These are phyloP conservation scores for Neofusicoccum parvum DNA, from an alignment of 2,329 filamentous ascomycete species.

Conservation along the genomic window DNA sequence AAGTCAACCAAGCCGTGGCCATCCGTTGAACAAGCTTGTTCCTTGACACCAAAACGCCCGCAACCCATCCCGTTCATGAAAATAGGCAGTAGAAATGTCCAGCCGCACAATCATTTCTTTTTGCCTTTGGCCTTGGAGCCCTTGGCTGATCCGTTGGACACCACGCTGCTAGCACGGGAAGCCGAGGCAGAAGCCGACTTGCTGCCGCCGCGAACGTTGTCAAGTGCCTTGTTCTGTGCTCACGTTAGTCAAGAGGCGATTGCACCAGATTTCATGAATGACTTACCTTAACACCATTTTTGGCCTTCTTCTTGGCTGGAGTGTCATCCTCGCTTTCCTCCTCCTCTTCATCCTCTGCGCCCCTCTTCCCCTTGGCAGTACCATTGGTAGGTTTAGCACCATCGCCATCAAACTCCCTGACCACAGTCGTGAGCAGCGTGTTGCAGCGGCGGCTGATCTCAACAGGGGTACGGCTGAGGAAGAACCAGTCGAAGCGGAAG, in stretches of 20 bases:
- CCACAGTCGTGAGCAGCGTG: conserved; percentile 90
- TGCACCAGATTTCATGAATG: background rate
- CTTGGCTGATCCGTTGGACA: conserved; percentile 66
- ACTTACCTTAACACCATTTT: conserved; percentile 83
- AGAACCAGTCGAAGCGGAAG: conserved; percentile 99
- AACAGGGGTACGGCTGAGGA: conserved; percentile 88
- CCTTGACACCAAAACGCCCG: conserved; percentile 10
- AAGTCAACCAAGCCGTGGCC: background rate
- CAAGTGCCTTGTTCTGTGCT: conserved; percentile 84
- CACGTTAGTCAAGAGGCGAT: conserved; percentile 26
- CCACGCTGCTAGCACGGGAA: conserved; percentile 86
- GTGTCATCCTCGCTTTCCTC: conserved; percentile 73
- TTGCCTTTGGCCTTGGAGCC: conserved; percentile 48
- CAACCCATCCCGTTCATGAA: background rate
- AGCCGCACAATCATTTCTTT: conserved; percentile 47
- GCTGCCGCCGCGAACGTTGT: conserved; percentile 79
- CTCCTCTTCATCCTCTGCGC: conserved; percentile 81
- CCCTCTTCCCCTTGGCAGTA: conserved; percentile 72
- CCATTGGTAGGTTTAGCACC: conserved; percentile 56
- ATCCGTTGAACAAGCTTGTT: background rate
- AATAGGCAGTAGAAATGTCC: background rate
- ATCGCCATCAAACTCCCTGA: conserved; percentile 82
- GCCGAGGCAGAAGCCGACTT: conserved; percentile 76
- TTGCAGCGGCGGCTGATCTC: conserved; percentile 92
- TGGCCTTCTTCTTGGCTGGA: conserved; percentile 93